Conservation (phyloP, 208 protist genomes). For the Crithidia thermophila region DNA sequence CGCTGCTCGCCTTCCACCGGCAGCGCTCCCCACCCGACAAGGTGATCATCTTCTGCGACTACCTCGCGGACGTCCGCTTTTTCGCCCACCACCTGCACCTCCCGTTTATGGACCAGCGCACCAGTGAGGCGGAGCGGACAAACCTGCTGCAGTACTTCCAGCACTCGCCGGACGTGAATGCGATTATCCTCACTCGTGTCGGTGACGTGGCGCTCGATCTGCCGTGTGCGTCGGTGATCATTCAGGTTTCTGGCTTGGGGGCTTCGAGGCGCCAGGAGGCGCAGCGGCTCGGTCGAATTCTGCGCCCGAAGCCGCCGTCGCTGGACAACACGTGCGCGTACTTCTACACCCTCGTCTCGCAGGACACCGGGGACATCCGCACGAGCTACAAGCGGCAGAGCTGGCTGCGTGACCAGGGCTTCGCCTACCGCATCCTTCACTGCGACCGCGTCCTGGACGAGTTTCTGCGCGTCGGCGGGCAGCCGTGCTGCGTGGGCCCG, state of each 20-base stretch:
- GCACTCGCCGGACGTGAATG: conserved; percentile 81
- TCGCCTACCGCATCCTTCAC: conserved; percentile 87
- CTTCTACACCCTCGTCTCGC: conserved; percentile 99
- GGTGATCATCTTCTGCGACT: conserved; percentile 93
- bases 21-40: conserved; percentile 91
- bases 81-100: conserved; percentile 83
- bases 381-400: conserved; percentile 97
- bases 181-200: conserved; percentile 97
- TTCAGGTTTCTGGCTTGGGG: conserved; percentile 98
- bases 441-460: conserved; percentile 53
- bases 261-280: conserved; percentile 96
- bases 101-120: conserved; percentile 88
- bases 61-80: conserved; percentile 80
- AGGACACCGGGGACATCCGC: conserved; percentile 97
- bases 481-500: conserved; percentile 74
- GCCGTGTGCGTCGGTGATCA: conserved; percentile 99
- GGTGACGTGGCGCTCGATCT: conserved; percentile 98
- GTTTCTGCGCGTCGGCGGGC: conserved; percentile 48
- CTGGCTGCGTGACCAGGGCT: conserved; percentile 98
- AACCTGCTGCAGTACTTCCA: conserved; percentile 91
- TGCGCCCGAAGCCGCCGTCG: conserved; percentile 92
- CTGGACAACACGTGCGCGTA: conserved; percentile 96
- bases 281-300: conserved; percentile 98
- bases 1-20: conserved; percentile 96
- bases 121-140: conserved; percentile 77